Percentiles rank a stretch among this genome's conserved stretches.
Conservation (phyloP, 495 filamentous ascomycete genomes). For the Emericellopsis terricola region DNA sequence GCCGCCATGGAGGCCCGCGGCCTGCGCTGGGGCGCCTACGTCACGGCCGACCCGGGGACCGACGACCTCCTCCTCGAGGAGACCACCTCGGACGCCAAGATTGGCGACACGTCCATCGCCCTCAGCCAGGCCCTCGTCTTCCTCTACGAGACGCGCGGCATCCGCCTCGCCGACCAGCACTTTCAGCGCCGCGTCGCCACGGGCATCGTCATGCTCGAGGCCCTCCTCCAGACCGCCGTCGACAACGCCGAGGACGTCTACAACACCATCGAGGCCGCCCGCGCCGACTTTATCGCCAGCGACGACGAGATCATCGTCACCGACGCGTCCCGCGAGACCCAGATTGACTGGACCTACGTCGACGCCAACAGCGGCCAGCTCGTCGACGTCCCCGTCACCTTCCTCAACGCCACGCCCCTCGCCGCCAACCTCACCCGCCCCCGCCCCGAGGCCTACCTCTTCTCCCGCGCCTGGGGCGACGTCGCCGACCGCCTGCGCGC, state of each 20-base stretch:
- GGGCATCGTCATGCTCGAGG: constrained; percentile 12
- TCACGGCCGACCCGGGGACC: constrained; percentile 7
- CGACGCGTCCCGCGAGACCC: constrained; percentile 7
- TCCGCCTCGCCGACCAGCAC: constrained; percentile 14
- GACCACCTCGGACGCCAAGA: constrained; percentile 15
- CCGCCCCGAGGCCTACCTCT: constrained; percentile 14
- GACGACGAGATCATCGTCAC: constrained; percentile 11
- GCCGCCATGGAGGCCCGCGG: constrained; percentile 6
- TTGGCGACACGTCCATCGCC: constrained; percentile 13
- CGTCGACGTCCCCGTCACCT: constrained; percentile 10
- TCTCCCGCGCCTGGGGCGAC: constrained; percentile 12
- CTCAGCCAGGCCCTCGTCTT: constrained; percentile 12
- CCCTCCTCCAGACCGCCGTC: constrained; percentile 11
- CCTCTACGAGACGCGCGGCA: constrained; percentile 15
- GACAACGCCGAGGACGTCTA: constrained; percentile 13
- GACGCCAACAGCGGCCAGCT: constrained; percentile 7
- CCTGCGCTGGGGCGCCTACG: constrained; percentile 16
- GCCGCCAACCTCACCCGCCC: constrained; percentile 13
- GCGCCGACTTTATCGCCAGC: constrained; percentile 9
- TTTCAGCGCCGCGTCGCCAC: constrained; percentile 12
- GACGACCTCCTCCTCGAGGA: constrained; percentile 6
- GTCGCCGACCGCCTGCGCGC: constrained; percentile 10
- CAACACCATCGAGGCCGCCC: constrained; percentile 9
- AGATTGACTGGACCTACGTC: constrained; percentile 8
- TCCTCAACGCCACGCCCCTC: constrained; percentile 12